Evolutionary conservation across 2,329 filamentous ascomycete species (phyloP), one percentile per base, ranked within the genome.

Genomic region (Thielaviopsis populi): DNA sequence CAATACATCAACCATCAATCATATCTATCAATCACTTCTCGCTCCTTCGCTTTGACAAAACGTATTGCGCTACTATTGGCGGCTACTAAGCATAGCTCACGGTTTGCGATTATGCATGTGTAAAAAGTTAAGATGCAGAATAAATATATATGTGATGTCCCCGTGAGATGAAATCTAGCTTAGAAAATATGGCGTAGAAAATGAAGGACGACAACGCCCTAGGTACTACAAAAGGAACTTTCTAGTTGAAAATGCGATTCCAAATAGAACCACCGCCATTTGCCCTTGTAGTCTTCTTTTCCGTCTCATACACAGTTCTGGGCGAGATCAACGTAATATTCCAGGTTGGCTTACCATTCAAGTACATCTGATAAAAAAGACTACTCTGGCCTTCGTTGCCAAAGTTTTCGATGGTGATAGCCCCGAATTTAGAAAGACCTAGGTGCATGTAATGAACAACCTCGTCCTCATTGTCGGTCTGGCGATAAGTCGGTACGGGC

Each of bases 391-490:
- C 82, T 48, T 81, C 81, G 10, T 80, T 79, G 1, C 81, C 77
- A 3, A 83, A 80, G 63, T 83, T 84, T 66, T 86, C 84, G 67
- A 99, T 91, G 24, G 89, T 88, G 33, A 95, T 79, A 0, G 85
- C 83, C 1, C 90, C 90, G 73, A 96, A 92, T 73, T 97, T 97
- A 67, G 86, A 91, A 70, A 90, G 91, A 1, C 92, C 92, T 65
- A 86, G 83, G 1, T 92, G 88, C 56, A 92, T 81, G 69, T 94
- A 91, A 83, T 92, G 89, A 68, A 97, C 79, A 71, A 86, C 80
- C 11, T 96, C 83, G 74, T 97, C 94, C 69, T 91, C 84, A 1
- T 85, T 80, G 68, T 95, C 90, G 0, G 80, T 83, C 74, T 96
- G 90, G 68, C 79, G 79, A 73, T 97, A 99, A 0, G 90, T 92